Percentiles rank a stretch among this genome's conserved stretches.
Conservation (phyloP, 1,139 yeast species). For the Diutina scorzettiae region DNA sequence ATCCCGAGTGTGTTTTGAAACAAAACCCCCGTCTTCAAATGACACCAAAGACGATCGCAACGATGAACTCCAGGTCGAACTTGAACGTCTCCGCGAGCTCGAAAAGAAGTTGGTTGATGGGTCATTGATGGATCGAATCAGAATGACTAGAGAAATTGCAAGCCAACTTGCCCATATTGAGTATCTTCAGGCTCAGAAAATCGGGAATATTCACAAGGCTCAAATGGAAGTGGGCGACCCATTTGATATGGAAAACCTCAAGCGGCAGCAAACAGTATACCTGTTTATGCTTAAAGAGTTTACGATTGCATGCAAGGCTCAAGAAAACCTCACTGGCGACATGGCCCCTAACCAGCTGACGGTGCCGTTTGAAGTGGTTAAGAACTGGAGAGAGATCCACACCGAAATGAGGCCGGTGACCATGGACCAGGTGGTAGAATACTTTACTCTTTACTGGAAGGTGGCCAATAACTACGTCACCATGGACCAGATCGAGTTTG, state of each 20-base stretch:
- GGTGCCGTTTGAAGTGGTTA: neutral
- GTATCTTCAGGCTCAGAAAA: neutral
- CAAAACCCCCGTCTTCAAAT: no score
- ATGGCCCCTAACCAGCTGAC: no score
- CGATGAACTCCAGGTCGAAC: neutral
- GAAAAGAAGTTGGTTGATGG: neutral
- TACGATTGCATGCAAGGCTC: neutral
- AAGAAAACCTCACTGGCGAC: no score
- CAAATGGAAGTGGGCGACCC: neutral
- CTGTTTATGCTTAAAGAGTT: neutral
- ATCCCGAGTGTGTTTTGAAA: no score
- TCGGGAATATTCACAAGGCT: neutral
- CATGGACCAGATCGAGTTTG: conserved; percentile 4
- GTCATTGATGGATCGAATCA: neutral
- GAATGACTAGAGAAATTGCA: neutral
- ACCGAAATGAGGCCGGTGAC: conserved; percentile 2
- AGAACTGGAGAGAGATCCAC: neutral
- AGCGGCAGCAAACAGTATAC: neutral
- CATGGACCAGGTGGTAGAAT: neutral
- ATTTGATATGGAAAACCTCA: neutral
- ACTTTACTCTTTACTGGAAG: neutral
- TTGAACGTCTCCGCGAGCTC: neutral
- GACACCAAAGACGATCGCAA: neutral
- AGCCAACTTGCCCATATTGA: neutral
- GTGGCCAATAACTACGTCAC: neutral